These are phyloP conservation scores for Rhynchosporium agropyri DNA, from an alignment of 2,329 filamentous ascomycete species.

Conservation along the genomic window DNA sequence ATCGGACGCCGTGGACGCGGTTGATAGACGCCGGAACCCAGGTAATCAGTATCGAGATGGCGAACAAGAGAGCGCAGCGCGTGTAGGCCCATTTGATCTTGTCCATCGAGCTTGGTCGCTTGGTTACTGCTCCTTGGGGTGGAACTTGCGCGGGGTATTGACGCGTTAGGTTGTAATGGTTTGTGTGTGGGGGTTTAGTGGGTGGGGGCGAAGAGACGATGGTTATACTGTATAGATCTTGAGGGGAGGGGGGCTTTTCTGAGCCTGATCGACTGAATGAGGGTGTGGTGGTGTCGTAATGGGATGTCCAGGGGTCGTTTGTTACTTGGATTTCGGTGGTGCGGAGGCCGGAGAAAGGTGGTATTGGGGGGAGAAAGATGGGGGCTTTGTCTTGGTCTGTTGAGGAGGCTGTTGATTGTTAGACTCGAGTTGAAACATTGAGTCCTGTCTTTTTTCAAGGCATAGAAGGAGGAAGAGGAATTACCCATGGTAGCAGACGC, in stretches of 20 bases:
- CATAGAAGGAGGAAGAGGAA: background rate
- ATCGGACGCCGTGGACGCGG: constrained; percentile 68
- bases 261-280: background rate
- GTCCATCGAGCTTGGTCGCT: constrained; percentile 45
- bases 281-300: background rate
- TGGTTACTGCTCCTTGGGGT: background rate
- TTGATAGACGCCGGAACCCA: constrained; percentile 79
- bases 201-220: constrained; percentile 11
- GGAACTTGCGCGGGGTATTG: constrained; percentile 1
- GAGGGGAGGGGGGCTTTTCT: background rate
- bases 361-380: background rate
- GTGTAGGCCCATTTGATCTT: constrained; percentile 70
- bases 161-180: background rate
- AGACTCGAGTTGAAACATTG: background rate
- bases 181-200: background rate
- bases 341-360: constrained; percentile 23
- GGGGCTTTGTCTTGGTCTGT: background rate
- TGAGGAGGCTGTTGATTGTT: background rate
- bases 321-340: constrained; percentile 37
- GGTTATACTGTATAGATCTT: constrained; percentile 16
- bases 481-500: constrained; percentile 10
- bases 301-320: constrained; percentile 14
- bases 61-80: constrained; percentile 71
- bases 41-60: constrained; percentile 69
- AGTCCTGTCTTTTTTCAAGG: no score